Conservation (phyloP, 108 stramenopile genomes). For the Discostella stelligeroides region DNA sequence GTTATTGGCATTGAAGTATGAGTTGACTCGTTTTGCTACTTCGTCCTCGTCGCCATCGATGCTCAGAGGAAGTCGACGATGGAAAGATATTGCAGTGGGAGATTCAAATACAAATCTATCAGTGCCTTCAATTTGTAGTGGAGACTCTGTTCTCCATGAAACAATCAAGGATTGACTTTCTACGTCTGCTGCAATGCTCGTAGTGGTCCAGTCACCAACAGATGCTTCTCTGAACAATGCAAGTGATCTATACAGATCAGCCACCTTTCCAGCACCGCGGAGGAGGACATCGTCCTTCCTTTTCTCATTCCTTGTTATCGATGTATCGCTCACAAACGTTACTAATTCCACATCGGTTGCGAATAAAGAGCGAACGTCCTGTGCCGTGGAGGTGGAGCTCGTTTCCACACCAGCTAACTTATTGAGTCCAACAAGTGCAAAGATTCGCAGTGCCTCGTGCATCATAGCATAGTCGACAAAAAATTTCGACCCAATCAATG, state of each 20-base stretch:
- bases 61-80: conserved; percentile 30
- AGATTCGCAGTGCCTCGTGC: conserved; percentile 21
- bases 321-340: background rate
- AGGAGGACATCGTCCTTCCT: conserved; percentile 21
- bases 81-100: conserved; percentile 7
- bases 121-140: conserved; percentile 37
- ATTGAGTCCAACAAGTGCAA: conserved; percentile 21
- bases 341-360: conserved; percentile 34
- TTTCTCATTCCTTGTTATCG: background rate
- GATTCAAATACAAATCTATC: conserved; percentile 39
- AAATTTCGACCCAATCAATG: conserved; percentile 26
- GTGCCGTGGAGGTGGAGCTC: background rate
- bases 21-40: conserved; percentile 17
- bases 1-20: conserved; percentile 15
- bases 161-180: conserved; percentile 12
- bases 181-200: conserved; percentile 9
- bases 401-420: conserved; percentile 28
- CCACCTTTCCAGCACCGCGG: conserved; percentile 39
- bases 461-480: conserved; percentile 45
- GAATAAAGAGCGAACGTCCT: conserved; percentile 31
- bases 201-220: conserved; percentile 35
- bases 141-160: conserved; percentile 42
- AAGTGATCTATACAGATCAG: conserved; percentile 40
- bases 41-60: conserved; percentile 39
- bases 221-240: conserved; percentile 29